These are phyloP conservation scores for Polysphondylium violaceum DNA, from an alignment of 78 protist species.

Conservation along the genomic window DNA sequence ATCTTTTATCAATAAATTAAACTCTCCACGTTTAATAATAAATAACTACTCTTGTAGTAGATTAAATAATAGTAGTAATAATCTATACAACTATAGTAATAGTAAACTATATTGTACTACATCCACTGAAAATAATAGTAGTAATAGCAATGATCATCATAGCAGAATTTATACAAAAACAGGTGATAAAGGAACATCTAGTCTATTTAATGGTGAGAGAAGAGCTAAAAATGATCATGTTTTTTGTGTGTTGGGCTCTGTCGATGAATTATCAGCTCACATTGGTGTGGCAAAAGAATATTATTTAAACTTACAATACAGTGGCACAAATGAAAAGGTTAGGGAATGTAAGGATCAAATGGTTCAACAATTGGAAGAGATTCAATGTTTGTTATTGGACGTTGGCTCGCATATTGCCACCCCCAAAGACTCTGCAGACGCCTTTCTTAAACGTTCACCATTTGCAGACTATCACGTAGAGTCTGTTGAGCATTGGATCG, in stretches of 20 bases:
- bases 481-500: slow-evolving; percentile 89
- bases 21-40: no score
- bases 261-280: slow-evolving; percentile 87
- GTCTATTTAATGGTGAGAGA: slow-evolving; percentile 90
- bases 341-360: not conserved
- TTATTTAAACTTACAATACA: not conserved
- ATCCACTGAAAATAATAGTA: slow-evolving; percentile 1
- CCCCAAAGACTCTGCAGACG: slow-evolving; percentile 48
- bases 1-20: no score
- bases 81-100: not conserved
- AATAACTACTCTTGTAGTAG: no score
- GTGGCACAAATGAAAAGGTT: not conserved
- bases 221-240: slow-evolving; percentile 85
- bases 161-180: slow-evolving; percentile 78
- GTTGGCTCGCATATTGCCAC: slow-evolving; percentile 92
- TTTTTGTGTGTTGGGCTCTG: slow-evolving; percentile 91
- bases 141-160: no score
- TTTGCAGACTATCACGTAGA: slow-evolving; percentile 46
- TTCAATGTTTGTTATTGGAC: slow-evolving; percentile 88
- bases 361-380: slow-evolving; percentile 3
- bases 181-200: slow-evolving; percentile 77
- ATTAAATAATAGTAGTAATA: no score
- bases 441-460: slow-evolving; percentile 12
- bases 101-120: not conserved
- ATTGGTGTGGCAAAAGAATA: slow-evolving; percentile 52